A percentile compares a stretch with the other conserved stretches of the same genome.
Conservation (phyloP, 2,329 filamentous ascomycete species). For the Beauveria australis region DNA sequence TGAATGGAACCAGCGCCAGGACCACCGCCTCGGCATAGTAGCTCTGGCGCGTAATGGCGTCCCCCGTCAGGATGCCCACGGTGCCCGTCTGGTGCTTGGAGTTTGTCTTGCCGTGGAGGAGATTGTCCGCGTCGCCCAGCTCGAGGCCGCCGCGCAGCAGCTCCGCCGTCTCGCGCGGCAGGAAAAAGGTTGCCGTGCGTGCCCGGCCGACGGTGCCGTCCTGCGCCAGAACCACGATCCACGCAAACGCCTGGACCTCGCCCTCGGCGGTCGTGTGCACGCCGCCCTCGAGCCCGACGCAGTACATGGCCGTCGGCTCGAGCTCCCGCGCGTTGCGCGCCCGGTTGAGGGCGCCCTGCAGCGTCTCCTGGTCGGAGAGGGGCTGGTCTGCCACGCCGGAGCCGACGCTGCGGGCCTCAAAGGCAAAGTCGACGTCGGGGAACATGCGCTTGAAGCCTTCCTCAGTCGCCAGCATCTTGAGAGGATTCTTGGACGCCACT, state of each 20-base stretch:
- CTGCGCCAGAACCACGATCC: constrained; percentile 27
- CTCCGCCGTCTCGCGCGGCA: constrained; percentile 28
- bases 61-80: constrained; percentile 31
- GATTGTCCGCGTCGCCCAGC: constrained; percentile 31
- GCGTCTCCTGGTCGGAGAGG: constrained; percentile 29
- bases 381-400: constrained; percentile 34
- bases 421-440: constrained; percentile 18
- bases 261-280: constrained; percentile 21
- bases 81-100: constrained; percentile 31
- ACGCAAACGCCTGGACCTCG: constrained; percentile 30
- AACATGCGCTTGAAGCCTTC: constrained; percentile 30
- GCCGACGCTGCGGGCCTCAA: constrained; percentile 23
- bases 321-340: constrained; percentile 23
- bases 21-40: constrained; percentile 33
- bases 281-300: constrained; percentile 34
- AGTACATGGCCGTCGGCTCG: constrained; percentile 28
- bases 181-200: constrained; percentile 29
- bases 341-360: constrained; percentile 30
- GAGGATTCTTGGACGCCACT: constrained; percentile 31
- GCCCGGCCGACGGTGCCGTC: constrained; percentile 26
- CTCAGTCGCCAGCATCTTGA: constrained; percentile 30
- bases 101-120: constrained; percentile 27
- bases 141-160: constrained; percentile 30
- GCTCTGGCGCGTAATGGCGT: constrained; percentile 26
- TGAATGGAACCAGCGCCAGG: constrained; percentile 33